These are phyloP conservation scores for Nakaseomyces uthaithaninus DNA, from an alignment of 1,139 yeast genomes.

Conservation along the genomic window DNA sequence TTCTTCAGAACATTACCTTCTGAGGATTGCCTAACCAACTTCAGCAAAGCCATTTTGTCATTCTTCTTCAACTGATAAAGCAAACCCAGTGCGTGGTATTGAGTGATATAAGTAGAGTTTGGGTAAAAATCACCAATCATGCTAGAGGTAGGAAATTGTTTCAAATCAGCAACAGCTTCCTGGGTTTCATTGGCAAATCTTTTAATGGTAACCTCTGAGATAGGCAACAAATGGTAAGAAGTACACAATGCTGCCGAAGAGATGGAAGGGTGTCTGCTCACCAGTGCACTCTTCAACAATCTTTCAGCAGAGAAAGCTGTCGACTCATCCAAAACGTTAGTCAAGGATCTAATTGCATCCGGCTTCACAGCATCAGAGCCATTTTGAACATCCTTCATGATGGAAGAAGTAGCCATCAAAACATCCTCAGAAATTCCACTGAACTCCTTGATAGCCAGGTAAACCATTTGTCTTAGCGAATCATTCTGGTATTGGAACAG, in stretches of 20 bases:
- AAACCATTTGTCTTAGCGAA: slow-evolving; percentile 86
- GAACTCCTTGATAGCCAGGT: slow-evolving; percentile 86
- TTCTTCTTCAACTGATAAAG: slow-evolving; percentile 81
- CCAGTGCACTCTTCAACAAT: slow-evolving; percentile 84
- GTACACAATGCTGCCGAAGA: slow-evolving; percentile 90
- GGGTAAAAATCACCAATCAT: slow-evolving; percentile 38
- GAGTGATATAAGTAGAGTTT: slow-evolving; percentile 71
- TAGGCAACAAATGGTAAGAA: slow-evolving; percentile 81
- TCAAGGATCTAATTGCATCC: slow-evolving; percentile 86
- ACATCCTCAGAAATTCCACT: slow-evolving; percentile 81
- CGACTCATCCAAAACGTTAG: slow-evolving; percentile 82
- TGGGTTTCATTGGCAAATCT: slow-evolving; percentile 91
- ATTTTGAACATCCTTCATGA: slow-evolving; percentile 94
- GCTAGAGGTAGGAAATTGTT: slow-evolving; percentile 36
- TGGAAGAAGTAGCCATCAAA: slow-evolving; percentile 94
- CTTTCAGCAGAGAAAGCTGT: slow-evolving; percentile 94
- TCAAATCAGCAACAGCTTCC: slow-evolving; percentile 67
- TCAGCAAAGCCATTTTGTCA: slow-evolving; percentile 90
- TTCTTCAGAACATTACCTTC: slow-evolving; percentile 55
- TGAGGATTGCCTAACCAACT: slow-evolving; percentile 74
- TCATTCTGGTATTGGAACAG: slow-evolving; percentile 90
- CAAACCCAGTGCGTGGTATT: slow-evolving; percentile 91
- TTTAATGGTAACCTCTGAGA: slow-evolving; percentile 84
- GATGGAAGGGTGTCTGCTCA: slow-evolving; percentile 79
- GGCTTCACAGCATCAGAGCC: slow-evolving; percentile 85